A percentile compares a stretch with the other conserved stretches of the same genome.
Conservation (phyloP, 441 rosid genomes). For the Aquilaria agallochum region DNA sequence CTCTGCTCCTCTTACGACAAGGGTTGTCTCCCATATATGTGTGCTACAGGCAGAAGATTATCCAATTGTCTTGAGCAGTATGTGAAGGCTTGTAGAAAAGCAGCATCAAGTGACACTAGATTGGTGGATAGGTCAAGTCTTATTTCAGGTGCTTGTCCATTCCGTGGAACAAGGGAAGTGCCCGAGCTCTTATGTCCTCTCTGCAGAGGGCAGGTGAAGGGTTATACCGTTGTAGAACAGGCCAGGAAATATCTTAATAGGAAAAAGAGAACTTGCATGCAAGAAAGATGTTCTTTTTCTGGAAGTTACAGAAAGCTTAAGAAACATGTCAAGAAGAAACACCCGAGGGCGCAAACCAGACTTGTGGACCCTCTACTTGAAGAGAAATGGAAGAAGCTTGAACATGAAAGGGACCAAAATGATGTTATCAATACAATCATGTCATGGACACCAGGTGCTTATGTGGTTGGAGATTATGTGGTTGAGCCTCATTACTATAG, state of each 20-base stretch:
- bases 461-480: slow-evolving; percentile 64
- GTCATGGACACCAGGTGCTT: slow-evolving; percentile 64
- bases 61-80: slow-evolving; percentile 69
- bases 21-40: slow-evolving; percentile 73
- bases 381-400: slow-evolving; percentile 63
- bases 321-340: slow-evolving; percentile 56
- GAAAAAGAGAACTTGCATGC: slow-evolving; percentile 61
- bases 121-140: slow-evolving; percentile 22
- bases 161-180: slow-evolving; percentile 30
- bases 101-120: slow-evolving; percentile 23
- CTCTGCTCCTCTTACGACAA: slow-evolving; percentile 61
- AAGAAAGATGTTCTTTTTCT: slow-evolving; percentile 47
- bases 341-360: slow-evolving; percentile 56
- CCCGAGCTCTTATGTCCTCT: slow-evolving; percentile 61
- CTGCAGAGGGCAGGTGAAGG: slow-evolving; percentile 70
- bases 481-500: slow-evolving; percentile 56
- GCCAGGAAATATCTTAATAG: slow-evolving; percentile 48
- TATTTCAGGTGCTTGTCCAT: slow-evolving; percentile 15
- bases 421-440: slow-evolving; percentile 65
- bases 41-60: slow-evolving; percentile 60
- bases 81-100: slow-evolving; percentile 53
- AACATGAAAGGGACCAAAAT: slow-evolving; percentile 42
- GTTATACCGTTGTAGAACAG: slow-evolving; percentile 66
- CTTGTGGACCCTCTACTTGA: slow-evolving; percentile 56
- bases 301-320: slow-evolving; percentile 50